A percentile compares a stretch with the other conserved stretches of the same genome.
Evolutionary conservation across 768 basidiomycete species (phyloP).

Genomic region (Neoboletus subvelutipes): DNA sequence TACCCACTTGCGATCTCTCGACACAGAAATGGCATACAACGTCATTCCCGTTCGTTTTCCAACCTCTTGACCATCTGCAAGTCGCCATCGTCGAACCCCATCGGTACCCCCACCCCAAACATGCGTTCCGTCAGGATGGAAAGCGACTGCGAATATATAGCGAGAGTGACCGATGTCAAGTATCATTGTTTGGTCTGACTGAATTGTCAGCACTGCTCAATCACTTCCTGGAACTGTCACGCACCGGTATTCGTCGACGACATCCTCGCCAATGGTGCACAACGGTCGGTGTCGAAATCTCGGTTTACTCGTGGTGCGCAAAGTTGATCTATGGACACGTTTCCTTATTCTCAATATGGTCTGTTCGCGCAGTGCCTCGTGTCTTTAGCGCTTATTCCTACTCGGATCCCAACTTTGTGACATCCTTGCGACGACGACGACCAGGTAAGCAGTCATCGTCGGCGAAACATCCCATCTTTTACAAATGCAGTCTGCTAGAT

Average conservation of each 20-base stretch:
- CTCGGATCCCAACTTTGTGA: not conserved
- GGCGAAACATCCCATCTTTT: not conserved
- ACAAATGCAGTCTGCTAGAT: not conserved
- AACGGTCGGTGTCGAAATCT: not conserved
- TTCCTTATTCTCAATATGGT: not conserved
- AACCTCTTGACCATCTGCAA: not conserved
- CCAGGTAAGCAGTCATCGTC: not conserved
- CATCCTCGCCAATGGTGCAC: not conserved
- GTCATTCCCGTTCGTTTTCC: not conserved
- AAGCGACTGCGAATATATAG: rapidly evolving
- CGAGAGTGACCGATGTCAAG: not conserved
- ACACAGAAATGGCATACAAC: not conserved
- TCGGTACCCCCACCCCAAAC: not conserved
- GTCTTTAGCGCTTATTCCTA: not conserved
- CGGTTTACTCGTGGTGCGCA: not conserved
- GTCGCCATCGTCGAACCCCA: not conserved
- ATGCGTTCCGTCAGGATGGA: not conserved
- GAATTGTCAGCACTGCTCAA: not conserved
- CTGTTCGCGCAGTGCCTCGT: too few relatives aligned
- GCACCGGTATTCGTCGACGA: not conserved
- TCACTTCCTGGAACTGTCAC: not conserved
- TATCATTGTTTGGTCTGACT: not conserved
- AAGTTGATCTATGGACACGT: not conserved
- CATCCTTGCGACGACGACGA: not conserved
- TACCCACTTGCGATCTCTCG: not conserved